Conservation (phyloP, 768 basidiomycete species). For the Amanita inopinata region DNA sequence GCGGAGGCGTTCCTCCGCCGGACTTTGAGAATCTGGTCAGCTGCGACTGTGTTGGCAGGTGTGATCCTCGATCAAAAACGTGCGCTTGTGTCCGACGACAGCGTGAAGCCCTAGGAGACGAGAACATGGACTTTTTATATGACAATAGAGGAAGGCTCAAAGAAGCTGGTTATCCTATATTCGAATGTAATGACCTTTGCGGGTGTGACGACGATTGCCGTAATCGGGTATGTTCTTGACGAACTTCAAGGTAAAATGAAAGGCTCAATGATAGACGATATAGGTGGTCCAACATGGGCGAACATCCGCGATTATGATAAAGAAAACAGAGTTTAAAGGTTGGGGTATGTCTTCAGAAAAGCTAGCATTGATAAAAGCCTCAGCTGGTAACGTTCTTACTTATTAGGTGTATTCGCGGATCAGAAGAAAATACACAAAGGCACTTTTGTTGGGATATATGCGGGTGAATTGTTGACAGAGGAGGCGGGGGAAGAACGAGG, state of each 20-base stretch:
- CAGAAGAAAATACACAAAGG: constrained; percentile 54
- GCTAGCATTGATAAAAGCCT: no score
- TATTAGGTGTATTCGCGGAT: constrained; percentile 61
- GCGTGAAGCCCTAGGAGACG: constrained; percentile 25
- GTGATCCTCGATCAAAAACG: constrained; percentile 62
- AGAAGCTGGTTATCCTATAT: constrained; percentile 48
- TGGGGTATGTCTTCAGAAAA: constrained; percentile 65
- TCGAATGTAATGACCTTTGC: constrained; percentile 82
- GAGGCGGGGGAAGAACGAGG: constrained; percentile 60
- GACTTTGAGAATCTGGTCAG: constrained; percentile 47
- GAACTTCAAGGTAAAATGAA: no score
- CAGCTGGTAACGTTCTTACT: no score
- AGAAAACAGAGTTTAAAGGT: constrained; percentile 68
- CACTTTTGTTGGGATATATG: constrained; percentile 74
- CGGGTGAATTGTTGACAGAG: constrained; percentile 75
- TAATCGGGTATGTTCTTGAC: constrained; percentile 46
- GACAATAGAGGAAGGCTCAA: constrained; percentile 49
- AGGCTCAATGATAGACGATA: no score
- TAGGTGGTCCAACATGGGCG: constrained; percentile 83
- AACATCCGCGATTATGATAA: constrained; percentile 48
- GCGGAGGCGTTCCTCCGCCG: constrained; percentile 56
- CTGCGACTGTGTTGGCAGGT: constrained; percentile 69
- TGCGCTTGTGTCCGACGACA: constrained; percentile 67
- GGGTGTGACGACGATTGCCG: constrained; percentile 72
- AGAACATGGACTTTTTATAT: constrained; percentile 52